Evolutionary conservation across 1,284 basidiomycete genomes (phyloP).

Genomic region (Trichosporon asahii): DNA sequence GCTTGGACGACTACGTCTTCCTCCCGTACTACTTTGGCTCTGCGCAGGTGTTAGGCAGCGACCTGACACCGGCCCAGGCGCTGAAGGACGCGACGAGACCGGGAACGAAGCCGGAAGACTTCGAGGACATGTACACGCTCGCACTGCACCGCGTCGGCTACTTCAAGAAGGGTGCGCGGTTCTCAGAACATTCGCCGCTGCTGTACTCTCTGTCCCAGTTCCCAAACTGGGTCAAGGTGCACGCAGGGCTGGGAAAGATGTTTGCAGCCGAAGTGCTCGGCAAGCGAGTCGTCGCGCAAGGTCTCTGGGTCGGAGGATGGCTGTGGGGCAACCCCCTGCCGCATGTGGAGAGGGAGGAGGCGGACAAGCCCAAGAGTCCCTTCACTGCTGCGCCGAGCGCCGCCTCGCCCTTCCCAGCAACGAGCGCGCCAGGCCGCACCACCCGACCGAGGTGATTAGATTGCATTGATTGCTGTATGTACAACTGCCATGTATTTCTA

Average conservation of each 20-base stretch:
- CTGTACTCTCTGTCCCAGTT: slow-evolving; percentile 82
- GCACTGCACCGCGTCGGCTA: slow-evolving; percentile 73
- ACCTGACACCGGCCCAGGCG: slow-evolving; percentile 51
- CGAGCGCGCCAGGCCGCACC: not conserved
- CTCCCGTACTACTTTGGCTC: slow-evolving; percentile 89
- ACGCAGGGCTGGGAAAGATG: slow-evolving; percentile 90
- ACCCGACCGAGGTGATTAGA: not conserved
- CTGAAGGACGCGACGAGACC: slow-evolving; percentile 18
- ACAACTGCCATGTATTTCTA: slow-evolving; percentile 2
- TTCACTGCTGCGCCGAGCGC: not conserved
- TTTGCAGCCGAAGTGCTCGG: slow-evolving; percentile 92
- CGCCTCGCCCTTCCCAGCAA: not conserved
- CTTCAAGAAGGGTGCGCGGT: slow-evolving; percentile 75
- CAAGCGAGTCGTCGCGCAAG: slow-evolving; percentile 95
- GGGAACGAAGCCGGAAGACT: not conserved
- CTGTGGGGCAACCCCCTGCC: slow-evolving; percentile 39
- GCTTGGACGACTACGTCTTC: slow-evolving; percentile 90
- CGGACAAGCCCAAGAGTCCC: not conserved
- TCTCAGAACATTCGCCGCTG: slow-evolving; percentile 89
- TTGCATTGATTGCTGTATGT: not conserved
- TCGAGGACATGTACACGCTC: slow-evolving; percentile 70
- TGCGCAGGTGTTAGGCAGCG: slow-evolving; percentile 65
- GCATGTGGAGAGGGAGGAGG: not conserved
- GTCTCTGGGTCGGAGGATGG: slow-evolving; percentile 77
- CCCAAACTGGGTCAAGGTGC: slow-evolving; percentile 82